Evolutionary conservation across 2,329 filamentous ascomycete species (phyloP), one percentile per base, ranked within the genome.

Genomic region (Saccharata proteae): DNA sequence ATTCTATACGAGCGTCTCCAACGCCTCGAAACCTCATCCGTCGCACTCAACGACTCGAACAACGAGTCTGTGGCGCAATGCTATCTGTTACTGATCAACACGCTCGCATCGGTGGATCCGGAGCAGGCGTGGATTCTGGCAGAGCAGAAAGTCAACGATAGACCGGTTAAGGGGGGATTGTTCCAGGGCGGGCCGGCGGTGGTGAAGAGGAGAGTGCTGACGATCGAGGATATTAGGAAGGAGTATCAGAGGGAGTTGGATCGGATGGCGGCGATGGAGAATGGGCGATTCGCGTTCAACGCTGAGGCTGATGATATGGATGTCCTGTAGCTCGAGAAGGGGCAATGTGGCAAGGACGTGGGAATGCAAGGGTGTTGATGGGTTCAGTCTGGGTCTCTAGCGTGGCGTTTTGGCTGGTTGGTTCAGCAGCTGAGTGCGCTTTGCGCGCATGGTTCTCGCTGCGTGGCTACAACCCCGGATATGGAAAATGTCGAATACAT

Each of bases 201-300:
- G 26, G 44, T 53, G 10, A 80, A 78, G 61, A 74, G 86, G 39
- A 78, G 72, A 50, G 75, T 96, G 20, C 70, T 96, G 11, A 93
- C 83, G 18, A 61, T 98, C 33, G 80, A 80, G 17, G 86, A 93
- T 52, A 64, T 96, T 31, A 71, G 86, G 47, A 83, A 79, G 55
- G 80, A 88, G 51, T 98, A 94, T 54, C 82, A 93, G 58, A 74
- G 71, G 15, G 85, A 96, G 57, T 61, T 98, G 48, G 90, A 98
- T 57, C 71, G 84, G 40, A 79, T 90, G 43, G 82, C 80, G 31
- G 80, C 82, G 32, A 85, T 94, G 52, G 77, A 90, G 57, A 81
- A 82, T 49, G 85, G 92, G 36, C 76, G 92, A 50, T 94, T 92
- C 64, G 80, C 80, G 11, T 82, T 94, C 50, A 65, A 59, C 23